phyloP scores from a whole-genome alignment of 2,329 filamentous ascomycete species.

The Myrmaecium sp. region DNA sequence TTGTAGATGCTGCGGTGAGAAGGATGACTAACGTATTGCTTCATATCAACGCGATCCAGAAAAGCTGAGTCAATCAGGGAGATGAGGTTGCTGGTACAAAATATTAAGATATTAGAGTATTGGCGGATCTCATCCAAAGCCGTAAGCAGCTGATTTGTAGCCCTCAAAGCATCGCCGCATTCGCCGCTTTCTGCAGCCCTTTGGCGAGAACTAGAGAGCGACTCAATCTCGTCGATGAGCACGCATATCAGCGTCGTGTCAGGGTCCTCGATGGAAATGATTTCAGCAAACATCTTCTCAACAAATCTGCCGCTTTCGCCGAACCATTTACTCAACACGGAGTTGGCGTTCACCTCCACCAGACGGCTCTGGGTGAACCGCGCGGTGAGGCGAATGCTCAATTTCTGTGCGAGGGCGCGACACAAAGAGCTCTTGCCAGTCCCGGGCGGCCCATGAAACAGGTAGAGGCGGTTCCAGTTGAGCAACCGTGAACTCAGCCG shows the following conservation, averaged over 20 bases:
- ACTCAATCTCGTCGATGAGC: conserved; percentile 35
- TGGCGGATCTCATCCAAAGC: conserved; percentile 28
- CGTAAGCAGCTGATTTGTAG: conserved; percentile 33
- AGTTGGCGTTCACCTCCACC: conserved; percentile 28
- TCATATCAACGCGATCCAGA: conserved; percentile 31
- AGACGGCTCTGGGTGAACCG: conserved; percentile 21
- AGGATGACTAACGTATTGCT: conserved; percentile 26
- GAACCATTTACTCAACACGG: conserved; percentile 30
- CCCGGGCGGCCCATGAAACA: conserved; percentile 28
- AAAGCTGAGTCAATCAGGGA: conserved; percentile 30
- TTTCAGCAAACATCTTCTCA: conserved; percentile 24
- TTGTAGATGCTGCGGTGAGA: conserved; percentile 26
- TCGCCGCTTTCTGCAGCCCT: conserved; percentile 23
- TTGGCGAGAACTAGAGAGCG: conserved; percentile 27
- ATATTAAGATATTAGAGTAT: conserved; percentile 27
- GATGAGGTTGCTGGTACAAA: conserved; percentile 34
- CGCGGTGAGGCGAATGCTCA: conserved; percentile 27
- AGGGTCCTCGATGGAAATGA: conserved; percentile 21
- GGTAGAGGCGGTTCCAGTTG: conserved; percentile 28
- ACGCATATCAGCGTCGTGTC: conserved; percentile 26
- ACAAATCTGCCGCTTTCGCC: conserved; percentile 30
- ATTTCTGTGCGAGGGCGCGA: conserved; percentile 33
- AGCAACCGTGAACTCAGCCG: conserved; percentile 20
- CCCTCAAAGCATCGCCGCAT: conserved; percentile 28
- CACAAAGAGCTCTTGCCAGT: conserved; percentile 28